phyloP scores from a whole-genome alignment of 768 basidiomycete species.

The Lactifluus subvellereus region DNA sequence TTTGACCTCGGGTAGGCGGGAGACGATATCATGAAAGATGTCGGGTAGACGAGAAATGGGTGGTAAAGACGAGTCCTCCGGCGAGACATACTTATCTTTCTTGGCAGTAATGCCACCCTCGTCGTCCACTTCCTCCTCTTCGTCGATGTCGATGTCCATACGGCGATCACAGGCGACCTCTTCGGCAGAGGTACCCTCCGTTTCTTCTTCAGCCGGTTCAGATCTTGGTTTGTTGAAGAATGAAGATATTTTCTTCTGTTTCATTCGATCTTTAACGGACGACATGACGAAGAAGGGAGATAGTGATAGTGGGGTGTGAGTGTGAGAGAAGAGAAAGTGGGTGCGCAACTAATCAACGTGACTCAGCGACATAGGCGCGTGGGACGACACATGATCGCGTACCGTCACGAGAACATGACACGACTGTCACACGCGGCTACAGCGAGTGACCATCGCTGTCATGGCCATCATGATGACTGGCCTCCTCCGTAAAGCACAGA shows the following conservation, averaged over 20 bases:
- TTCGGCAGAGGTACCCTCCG: constrained; percentile 8
- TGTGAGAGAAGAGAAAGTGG: neutral
- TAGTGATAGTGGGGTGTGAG: neutral
- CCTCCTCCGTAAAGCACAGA: constrained; percentile 5
- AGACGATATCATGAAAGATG: constrained; percentile 73
- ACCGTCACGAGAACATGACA: constrained; percentile 13
- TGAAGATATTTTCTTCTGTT: constrained; percentile 18
- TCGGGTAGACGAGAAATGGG: constrained; percentile 67
- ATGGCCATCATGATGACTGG: constrained; percentile 7
- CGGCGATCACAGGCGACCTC: neutral
- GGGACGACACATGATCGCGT: constrained; percentile 5
- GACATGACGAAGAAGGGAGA: constrained; percentile 8
- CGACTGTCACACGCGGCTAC: neutral
- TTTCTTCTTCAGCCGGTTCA: constrained; percentile 10
- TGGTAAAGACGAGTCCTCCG: constrained; percentile 63
- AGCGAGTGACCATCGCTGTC: too few relatives aligned
- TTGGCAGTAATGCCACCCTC: constrained; percentile 32
- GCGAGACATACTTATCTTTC: constrained; percentile 37
- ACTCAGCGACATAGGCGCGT: neutral
- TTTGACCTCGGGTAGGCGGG: constrained; percentile 58
- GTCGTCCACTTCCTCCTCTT: constrained; percentile 30
- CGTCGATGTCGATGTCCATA: constrained; percentile 11
- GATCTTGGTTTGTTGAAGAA: constrained; percentile 14
- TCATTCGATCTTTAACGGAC: constrained; percentile 20
- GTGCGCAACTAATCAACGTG: neutral